A percentile compares a stretch with the other conserved stretches of the same genome.
Evolutionary conservation across 2,329 filamentous ascomycete species (phyloP).

Genomic region (Ceratocystis diversiconidia): DNA sequence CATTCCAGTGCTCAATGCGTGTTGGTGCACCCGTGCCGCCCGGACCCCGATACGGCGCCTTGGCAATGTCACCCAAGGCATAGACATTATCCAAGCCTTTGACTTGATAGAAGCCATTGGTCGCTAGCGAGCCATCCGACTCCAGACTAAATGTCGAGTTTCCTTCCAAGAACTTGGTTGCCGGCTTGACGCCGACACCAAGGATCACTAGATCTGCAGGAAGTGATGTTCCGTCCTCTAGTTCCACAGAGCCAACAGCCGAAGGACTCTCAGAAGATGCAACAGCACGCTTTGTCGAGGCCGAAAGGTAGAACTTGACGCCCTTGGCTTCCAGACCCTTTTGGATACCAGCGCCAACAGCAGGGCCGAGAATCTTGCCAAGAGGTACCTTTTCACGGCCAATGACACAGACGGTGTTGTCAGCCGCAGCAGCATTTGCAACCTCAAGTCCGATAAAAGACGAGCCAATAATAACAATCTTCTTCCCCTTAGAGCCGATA

Average conservation of each 20-base stretch:
- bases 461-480: constrained; percentile 80
- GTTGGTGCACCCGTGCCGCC: constrained; percentile 58
- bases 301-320: constrained; percentile 74
- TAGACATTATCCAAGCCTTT: constrained; percentile 68
- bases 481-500: constrained; percentile 74
- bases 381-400: constrained; percentile 80
- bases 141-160: constrained; percentile 58
- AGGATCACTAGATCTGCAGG: constrained; percentile 83
- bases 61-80: constrained; percentile 88
- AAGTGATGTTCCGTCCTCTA: constrained; percentile 75
- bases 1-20: constrained; percentile 97
- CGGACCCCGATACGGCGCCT: constrained; percentile 85
- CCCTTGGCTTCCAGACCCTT: constrained; percentile 69
- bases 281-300: constrained; percentile 59
- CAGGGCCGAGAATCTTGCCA: constrained; percentile 68
- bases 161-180: constrained; percentile 66
- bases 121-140: constrained; percentile 71
- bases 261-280: constrained; percentile 52
- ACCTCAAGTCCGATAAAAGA: constrained; percentile 98
- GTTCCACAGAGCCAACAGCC: constrained; percentile 63
- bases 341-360: constrained; percentile 71
- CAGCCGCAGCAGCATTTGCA: constrained; percentile 66
- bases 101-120: constrained; percentile 67
- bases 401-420: constrained; percentile 72
- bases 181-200: constrained; percentile 75